Evolutionary conservation across 202 grass and related monocot species (phyloP).

Genomic region (Musa balbisiana): DNA sequence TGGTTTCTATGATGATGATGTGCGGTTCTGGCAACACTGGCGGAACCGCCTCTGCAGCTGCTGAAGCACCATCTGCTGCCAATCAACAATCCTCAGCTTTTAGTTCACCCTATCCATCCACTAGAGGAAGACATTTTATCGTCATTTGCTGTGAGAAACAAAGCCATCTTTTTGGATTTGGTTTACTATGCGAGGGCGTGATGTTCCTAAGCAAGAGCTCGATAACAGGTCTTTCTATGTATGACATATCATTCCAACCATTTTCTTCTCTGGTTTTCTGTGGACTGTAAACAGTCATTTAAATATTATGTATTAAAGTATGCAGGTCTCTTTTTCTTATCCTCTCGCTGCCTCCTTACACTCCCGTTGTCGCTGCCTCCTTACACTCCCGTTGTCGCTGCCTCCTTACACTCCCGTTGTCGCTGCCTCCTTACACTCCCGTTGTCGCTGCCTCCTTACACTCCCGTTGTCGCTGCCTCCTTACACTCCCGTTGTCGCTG

Average conservation of each 20-base stretch:
- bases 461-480: too few species aligned
- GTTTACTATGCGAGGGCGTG: constrained; percentile 91
- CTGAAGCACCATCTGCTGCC: constrained; percentile 74
- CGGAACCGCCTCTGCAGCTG: constrained; percentile 72
- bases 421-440: too few species aligned
- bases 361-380: too few species aligned
- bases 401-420: too few species aligned
- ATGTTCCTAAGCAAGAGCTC: constrained; percentile 96
- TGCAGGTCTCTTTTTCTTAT: background rate
- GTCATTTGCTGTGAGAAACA: constrained; percentile 99
- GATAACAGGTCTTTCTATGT: constrained; percentile 98
- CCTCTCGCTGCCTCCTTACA: too few species aligned
- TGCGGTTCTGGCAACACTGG: constrained; percentile 98
- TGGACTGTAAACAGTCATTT: background rate
- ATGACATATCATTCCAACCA: constrained; percentile 5
- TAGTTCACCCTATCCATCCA: constrained; percentile 75
- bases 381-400: too few species aligned
- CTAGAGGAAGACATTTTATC: constrained; percentile 97
- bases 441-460: too few species aligned
- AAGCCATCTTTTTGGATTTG: constrained; percentile 97
- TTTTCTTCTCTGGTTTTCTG: constrained; percentile 8
- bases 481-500: too few species aligned
- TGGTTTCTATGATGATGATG: constrained; percentile 91
- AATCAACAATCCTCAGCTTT: constrained; percentile 70
- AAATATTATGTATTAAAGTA: background rate